These are phyloP conservation scores for Hyaloscypha hepaticicola DNA, from an alignment of 495 filamentous ascomycete genomes.

Conservation along the genomic window DNA sequence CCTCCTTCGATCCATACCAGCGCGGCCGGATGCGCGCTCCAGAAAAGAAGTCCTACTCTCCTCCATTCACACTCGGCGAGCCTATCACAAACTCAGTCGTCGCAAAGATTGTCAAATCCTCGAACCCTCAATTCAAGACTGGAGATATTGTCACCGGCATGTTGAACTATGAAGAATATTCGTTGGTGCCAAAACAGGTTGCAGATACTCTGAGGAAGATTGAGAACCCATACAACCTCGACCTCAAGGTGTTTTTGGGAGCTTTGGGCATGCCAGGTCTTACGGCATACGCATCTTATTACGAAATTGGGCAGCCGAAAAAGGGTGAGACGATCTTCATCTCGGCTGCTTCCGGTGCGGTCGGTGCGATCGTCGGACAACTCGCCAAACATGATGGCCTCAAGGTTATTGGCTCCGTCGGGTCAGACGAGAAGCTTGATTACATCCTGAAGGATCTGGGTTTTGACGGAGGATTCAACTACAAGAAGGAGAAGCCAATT, in stretches of 20 bases:
- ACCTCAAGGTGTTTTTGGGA: slow-evolving; percentile 64
- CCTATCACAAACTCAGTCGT: slow-evolving; percentile 59
- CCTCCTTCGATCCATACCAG: slow-evolving; percentile 88
- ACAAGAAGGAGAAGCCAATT: slow-evolving; percentile 59
- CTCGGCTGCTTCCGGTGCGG: slow-evolving; percentile 77
- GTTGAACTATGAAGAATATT: slow-evolving; percentile 64
- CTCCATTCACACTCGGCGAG: slow-evolving; percentile 53
- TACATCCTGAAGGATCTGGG: slow-evolving; percentile 62
- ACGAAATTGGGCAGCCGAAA: slow-evolving; percentile 81
- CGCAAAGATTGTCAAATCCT: slow-evolving; percentile 65
- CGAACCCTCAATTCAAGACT: slow-evolving; percentile 55
- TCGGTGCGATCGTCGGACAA: slow-evolving; percentile 82
- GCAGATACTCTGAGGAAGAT: slow-evolving; percentile 43
- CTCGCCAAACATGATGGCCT: slow-evolving; percentile 86
- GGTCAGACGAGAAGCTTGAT: slow-evolving; percentile 64
- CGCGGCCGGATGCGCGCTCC: slow-evolving; percentile 63
- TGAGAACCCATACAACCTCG: slow-evolving; percentile 61
- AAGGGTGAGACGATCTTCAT: slow-evolving; percentile 90
- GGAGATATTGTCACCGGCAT: slow-evolving; percentile 67
- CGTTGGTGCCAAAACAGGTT: slow-evolving; percentile 36
- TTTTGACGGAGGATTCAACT: slow-evolving; percentile 74
- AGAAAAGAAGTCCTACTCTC: slow-evolving; percentile 58
- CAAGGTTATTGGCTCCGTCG: slow-evolving; percentile 68
- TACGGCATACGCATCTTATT: slow-evolving; percentile 77
- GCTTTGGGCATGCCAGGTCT: slow-evolving; percentile 86